Base-by-base conservation (phyloP, 495 filamentous ascomycete species). In the Glutinoglossum americanum region DNA sequence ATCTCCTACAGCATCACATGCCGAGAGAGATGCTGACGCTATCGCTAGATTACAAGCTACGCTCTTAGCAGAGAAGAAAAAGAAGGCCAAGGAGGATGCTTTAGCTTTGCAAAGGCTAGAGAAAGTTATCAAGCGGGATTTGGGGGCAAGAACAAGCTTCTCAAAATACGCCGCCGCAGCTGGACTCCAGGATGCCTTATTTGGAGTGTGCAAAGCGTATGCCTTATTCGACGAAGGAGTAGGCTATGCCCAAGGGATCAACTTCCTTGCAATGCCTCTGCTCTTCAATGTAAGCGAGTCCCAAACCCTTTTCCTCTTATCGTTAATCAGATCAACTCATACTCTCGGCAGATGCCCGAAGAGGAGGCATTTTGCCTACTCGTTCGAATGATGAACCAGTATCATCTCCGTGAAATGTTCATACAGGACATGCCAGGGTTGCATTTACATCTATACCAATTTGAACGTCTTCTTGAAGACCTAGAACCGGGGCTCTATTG, bases 221-320 rank as follows among this genome's bases (percentile, higher is more conserved):
- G 92, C 92, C 0, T 72, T 99, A 44, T 95, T 89, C 63, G 92
- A 99, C 68, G 87, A 94, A 58, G 81, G 74, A 9, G 90, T 99
- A 9, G 89, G 92, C 17, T 99, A 99, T 70, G 92, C 92, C 6
- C 92, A 99, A 66, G 92, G 92, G 60, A 97, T 99, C 85, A 99
- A 96, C 61, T 99, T 99, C 65, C 80, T 99, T 55, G 84, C 83
- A 19, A 97, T 96, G 84, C 92, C 93, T n/a, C 68, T 99, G 32
- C 75, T 99, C 5, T 94, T 99, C 69, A 97, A 95, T 66, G 85
- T 87, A 72, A 77, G 82, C 68, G 33, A 27, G 1, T 53, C 55
- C 61, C 19, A 21, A 35, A 35, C 32, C 37, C 17, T 1, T 56
- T 51, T 32, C 45, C n/a, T 23, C 41, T 1, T 19, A 15, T 48